Base-by-base conservation (phyloP, 495 filamentous ascomycete genomes). In the Tetracladium marchalianum region DNA sequence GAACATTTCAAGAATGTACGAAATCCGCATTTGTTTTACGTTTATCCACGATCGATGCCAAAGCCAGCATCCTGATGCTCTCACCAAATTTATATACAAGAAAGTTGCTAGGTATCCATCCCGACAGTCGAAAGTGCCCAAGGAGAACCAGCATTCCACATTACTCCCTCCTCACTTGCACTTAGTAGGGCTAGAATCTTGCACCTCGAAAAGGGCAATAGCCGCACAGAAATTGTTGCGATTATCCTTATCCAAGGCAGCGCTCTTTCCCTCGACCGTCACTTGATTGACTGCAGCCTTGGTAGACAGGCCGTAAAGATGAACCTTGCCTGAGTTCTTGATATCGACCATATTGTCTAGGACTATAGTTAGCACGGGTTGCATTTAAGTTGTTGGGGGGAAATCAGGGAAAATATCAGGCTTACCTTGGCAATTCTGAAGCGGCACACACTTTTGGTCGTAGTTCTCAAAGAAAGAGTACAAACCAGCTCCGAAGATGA, bases 401-500 rank as follows among this genome's bases (percentile, higher is more conserved):
- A n/a, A n/a, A n/a, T 27, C 22, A 27, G 22, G 22, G 3, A 27
- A 27, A 27, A 27, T 7, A 27, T 3, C 3, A 27, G 22, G 7
- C 22, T 86, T 81, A 45, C 77, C 68, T 67, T 95, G 89, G 68
- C 90, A 95, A 40, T 74, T 76, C 60, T 90, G 70, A 9, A 70
- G 68, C 46, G 67, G 62, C 42, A 95, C 71, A 54, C 90, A 95
- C 11, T 67, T 69, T 61, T 93, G 85, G 17, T 64, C 72, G 63
- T 87, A 87, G 68, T 88, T 89, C 51, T 80, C 77, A 59, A 92
- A 94, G 75, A 93, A 94, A 36, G 74, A 81, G 69, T 94, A 94
- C 37, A 90, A 59, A 10, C 87, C 87, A 5, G 80, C 82, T 46
- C 87, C 87, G 59, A 85, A 87, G 58, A 90, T 60, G 55, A 75